phyloP scores from a whole-genome alignment of 768 basidiomycete genomes.

The Hericium rajendrae region DNA sequence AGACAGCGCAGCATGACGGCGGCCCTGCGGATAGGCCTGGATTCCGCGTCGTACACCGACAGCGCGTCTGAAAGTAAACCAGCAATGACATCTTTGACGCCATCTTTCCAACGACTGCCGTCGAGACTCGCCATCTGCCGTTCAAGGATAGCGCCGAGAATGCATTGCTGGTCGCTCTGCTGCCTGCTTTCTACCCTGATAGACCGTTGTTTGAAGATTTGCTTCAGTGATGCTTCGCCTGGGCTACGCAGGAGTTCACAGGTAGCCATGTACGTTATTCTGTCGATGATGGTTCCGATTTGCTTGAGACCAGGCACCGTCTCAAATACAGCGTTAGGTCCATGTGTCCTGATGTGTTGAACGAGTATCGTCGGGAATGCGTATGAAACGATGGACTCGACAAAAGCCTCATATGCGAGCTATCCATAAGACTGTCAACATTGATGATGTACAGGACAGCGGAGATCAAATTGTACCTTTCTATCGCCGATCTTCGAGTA shows the following conservation, averaged over 20 bases:
- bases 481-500: constrained; percentile 70
- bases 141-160: constrained; percentile 50
- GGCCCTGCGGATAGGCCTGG: constrained; percentile 49
- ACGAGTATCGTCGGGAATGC: constrained; percentile 14
- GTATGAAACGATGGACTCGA: constrained; percentile 21
- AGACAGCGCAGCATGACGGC: constrained; percentile 47
- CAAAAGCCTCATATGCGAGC: constrained; percentile 52
- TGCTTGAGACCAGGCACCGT: constrained; percentile 38
- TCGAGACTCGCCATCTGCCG: constrained; percentile 51
- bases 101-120: constrained; percentile 47
- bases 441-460: neutral
- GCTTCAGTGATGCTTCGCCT: constrained; percentile 37
- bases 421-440: constrained; percentile 17
- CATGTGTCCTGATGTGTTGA: constrained; percentile 9
- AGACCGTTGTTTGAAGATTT: constrained; percentile 1
- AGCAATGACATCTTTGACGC: constrained; percentile 31
- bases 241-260: constrained; percentile 56
- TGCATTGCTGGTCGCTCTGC: constrained; percentile 8
- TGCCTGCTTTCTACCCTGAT: neutral
- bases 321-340: constrained; percentile 28
- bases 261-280: constrained; percentile 54
- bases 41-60: constrained; percentile 34
- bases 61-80: constrained; percentile 40
- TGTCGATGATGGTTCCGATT: constrained; percentile 50
- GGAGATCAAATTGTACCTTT: constrained; percentile 35